Evolutionary conservation across 345 rosid species (phyloP), one percentile per base, ranked within the genome.

Genomic region (Jatropha curcas): DNA sequence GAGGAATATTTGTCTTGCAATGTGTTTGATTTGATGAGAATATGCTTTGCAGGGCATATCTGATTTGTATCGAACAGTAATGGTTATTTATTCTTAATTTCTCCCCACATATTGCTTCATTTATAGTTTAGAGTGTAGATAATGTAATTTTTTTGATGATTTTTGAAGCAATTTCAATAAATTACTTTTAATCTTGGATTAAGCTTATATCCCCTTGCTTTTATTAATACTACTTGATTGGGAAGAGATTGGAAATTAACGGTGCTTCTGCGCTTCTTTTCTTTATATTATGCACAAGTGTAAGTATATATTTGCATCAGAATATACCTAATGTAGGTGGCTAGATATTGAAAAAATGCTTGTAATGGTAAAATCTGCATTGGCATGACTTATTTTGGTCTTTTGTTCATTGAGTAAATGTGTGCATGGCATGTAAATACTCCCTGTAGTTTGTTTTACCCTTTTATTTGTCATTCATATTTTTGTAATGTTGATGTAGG

Each of bases 101-200:
- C 35, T 37, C 16, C 55, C 35, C 52, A 24, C 53, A 65, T 45
- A n/a, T 65, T 16, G 39, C 52, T 64, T 64, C 68, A 64, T 27
- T 30, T 50, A 31, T 52, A 30, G 58, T 30, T 50, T 48, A 13
- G 20, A 13, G 5, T 46, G 8, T 41, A 45, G 69, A 28, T 52
- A 22, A 11, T 41, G 69, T 46, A 65, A n/a, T n/a, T 48, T 7
- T 48, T 16, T 14, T 48, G 16, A 48, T 27, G 19, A 48, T 46
- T 41, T 25, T 5, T 45, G 35, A 65, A 64, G 14, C 33, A 27
- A 46, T 65, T 25, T 14, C 37, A 65, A 65, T 27, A 30, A 33
- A 45, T 61, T 65, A 28, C 24, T 17, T 43, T 67, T 30, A 41
- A 30, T 48, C 50, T n/a, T 28, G 28, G 17, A 28, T 67, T 20